These are phyloP conservation scores for Pyrenophora teres DNA, from an alignment of 2,329 filamentous ascomycete genomes.

Conservation along the genomic window DNA sequence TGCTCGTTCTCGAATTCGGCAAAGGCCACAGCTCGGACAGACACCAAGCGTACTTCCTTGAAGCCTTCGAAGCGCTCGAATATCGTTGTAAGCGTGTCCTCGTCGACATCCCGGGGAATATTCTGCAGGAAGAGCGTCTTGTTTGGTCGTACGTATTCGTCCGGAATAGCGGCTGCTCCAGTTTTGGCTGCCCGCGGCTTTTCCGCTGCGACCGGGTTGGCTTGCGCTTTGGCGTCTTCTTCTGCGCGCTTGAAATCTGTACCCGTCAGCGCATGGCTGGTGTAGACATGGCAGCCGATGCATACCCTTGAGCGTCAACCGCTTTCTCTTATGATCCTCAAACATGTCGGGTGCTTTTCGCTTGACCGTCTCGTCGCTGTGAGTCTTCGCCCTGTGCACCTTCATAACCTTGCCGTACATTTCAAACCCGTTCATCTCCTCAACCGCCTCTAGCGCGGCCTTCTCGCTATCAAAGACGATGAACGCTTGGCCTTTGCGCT, in stretches of 20 bases:
- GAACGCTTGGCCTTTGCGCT: conserved; percentile 94
- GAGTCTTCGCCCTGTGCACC: conserved; percentile 77
- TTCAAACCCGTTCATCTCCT: conserved; percentile 90
- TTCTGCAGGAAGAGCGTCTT: conserved; percentile 96
- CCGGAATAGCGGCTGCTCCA: conserved; percentile 82
- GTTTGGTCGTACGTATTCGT: conserved; percentile 97
- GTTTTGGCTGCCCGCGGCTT: conserved; percentile 66
- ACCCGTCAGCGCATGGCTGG: conserved; percentile 42
- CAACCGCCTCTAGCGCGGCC: conserved; percentile 78
- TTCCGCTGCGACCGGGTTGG: conserved; percentile 63
- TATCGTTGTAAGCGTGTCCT: conserved; percentile 76
- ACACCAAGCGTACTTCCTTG: conserved; percentile 87
- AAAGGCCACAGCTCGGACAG: conserved; percentile 89
- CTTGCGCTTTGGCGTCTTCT: conserved; percentile 78
- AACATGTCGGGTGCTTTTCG: conserved; percentile 78
- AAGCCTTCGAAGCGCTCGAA: conserved; percentile 94
- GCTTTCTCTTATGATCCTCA: conserved; percentile 81
- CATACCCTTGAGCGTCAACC: conserved; percentile 87
- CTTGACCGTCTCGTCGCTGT: conserved; percentile 86
- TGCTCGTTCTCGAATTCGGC: conserved; percentile 93
- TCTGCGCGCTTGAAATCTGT: conserved; percentile 78
- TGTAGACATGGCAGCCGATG: not conserved
- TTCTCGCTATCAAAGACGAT: conserved; percentile 85
- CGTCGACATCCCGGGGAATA: conserved; percentile 82
- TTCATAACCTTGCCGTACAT: conserved; percentile 91